Evolutionary conservation across 31 red algal genomes (phyloP).

Genomic region (Odonthalia washingtoniensis): DNA sequence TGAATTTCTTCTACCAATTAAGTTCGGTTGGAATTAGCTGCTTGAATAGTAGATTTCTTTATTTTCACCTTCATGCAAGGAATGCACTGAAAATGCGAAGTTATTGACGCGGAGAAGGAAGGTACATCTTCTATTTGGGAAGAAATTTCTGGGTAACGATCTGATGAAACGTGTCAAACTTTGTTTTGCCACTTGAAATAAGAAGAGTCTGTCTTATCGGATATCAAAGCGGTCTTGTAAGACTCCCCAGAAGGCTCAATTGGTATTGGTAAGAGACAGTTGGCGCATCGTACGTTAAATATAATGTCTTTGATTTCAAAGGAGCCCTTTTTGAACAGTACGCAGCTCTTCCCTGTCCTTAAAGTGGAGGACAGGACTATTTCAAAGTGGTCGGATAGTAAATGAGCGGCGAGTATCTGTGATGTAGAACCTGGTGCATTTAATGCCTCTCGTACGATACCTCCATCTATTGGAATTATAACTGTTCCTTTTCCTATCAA

Average conservation of each 20-base stretch:
- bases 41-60: not conserved
- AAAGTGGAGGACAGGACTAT: not conserved
- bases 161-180: not conserved
- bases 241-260: not conserved
- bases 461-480: not conserved
- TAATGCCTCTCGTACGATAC: conserved; percentile 2
- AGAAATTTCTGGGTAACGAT: not conserved
- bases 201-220: not conserved
- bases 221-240: not conserved
- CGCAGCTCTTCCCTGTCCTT: conserved; percentile 13
- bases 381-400: conserved; percentile 15
- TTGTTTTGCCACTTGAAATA: not conserved
- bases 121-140: not conserved
- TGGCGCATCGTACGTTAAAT: not conserved
- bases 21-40: not conserved
- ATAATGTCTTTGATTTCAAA: not conserved
- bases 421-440: conserved; percentile 2
- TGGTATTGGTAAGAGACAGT: not conserved
- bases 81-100: not conserved
- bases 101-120: not conserved
- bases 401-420: not conserved
- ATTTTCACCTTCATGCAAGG: conserved; percentile 11
- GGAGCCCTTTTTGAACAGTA: conserved; percentile 18
- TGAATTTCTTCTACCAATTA: not conserved
- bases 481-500: conserved; percentile 16